Evolutionary conservation across 78 protist genomes (phyloP), one percentile per base, ranked within the genome.

Genomic region (Anaeramoeba flamelloides): DNA sequence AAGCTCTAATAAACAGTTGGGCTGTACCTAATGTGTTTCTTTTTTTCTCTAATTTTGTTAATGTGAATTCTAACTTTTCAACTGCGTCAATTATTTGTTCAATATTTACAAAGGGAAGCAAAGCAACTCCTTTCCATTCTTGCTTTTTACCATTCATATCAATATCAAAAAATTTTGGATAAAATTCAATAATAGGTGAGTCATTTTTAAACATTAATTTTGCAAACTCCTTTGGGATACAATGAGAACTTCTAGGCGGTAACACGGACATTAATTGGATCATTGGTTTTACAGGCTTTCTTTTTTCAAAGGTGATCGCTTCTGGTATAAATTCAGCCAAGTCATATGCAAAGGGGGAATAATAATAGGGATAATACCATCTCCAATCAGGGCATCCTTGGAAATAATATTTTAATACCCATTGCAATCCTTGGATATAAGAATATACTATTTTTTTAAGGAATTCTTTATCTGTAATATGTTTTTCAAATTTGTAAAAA

Each of bases 211-310:
- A 26, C 69, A 53, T 53, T 53, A 53, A 53, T 53, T 8, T 26
- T 26, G 8, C 8, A 53, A 53, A 53, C 8, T 53, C 69, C 17
- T 53, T 53, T 53, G 69, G 69, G 8, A 53, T 26, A 53, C 8
- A 8, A 26, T 17, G 8, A 26, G 69, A 8, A 53, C 69, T 53
- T 53, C 34, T 79, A 0, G 86, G 79, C 17, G 98, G 98, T 4
- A 96, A 85, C 37, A 96, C 98, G 36, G 89, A 90, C 94, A 96
- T 88, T 39, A 96, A 92, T 91, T 96, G 99, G 79, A 86, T 83
- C 64, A 94, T 83, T n/a, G 98, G 98, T 12, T 93, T 90, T 1
- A 98, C 96, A 80, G 1, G 40, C 40, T 74, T 74, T 40, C 37
- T 8, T 41, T n/a, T 36, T 31, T 38, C 33, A 31, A 77, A 31